Percentiles rank a stretch among this genome's conserved stretches.
phyloP scores from a whole-genome alignment of 106 monocot genomes.

The Apostasia ramifera region DNA sequence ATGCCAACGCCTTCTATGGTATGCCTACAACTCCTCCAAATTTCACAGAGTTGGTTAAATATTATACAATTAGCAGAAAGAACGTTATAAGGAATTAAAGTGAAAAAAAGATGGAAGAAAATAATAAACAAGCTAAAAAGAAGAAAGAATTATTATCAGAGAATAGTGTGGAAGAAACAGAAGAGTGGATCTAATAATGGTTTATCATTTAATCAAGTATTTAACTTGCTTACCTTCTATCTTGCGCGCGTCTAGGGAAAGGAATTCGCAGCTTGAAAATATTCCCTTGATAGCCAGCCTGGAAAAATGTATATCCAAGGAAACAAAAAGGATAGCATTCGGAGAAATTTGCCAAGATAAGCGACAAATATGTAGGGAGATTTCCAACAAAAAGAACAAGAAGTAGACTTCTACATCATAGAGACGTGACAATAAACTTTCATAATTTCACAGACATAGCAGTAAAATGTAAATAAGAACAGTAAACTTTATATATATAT shows the following conservation, averaged over 20 bases:
- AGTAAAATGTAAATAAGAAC: no score
- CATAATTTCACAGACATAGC: no score
- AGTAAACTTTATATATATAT: no score
- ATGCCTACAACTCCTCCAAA: no score
- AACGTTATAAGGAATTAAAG: not conserved
- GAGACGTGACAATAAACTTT: no score
- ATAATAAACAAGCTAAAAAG: not conserved
- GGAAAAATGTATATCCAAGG: constrained; percentile 7
- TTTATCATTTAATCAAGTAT: not conserved
- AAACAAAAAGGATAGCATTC: no score
- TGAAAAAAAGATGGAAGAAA: not conserved
- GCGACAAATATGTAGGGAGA: no score
- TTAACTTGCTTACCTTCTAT: constrained; percentile 61
- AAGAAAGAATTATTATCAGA: not conserved
- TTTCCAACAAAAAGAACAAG: no score
- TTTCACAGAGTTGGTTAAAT: not conserved
- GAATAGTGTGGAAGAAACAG: not conserved
- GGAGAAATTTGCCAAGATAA: no score
- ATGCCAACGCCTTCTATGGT: no score
- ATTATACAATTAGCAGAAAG: not conserved
- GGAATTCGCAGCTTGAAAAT: constrained; percentile 84
- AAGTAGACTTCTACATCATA: no score
- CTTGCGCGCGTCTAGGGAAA: constrained; percentile 77
- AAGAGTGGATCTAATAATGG: no score
- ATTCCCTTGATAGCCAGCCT: constrained; percentile 68